Conservation (phyloP, 805 yeast species). For the Kodamaea fukazawae region DNA sequence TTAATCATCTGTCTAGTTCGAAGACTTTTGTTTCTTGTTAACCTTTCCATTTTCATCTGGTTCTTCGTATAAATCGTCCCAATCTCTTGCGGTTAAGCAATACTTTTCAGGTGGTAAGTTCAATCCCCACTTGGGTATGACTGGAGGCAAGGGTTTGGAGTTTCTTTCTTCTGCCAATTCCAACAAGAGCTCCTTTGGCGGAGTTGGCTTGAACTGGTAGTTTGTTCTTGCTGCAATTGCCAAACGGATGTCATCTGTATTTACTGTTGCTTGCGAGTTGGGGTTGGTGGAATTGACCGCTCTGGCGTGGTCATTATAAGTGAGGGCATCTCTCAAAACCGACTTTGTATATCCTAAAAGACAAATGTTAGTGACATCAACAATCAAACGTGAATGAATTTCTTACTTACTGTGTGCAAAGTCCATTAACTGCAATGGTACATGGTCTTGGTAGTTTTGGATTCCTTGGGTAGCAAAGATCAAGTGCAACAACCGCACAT, state of each 20-base stretch:
- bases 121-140: slow-evolving; percentile 87
- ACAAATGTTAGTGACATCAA: not conserved
- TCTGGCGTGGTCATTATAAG: slow-evolving; percentile 79
- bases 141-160: slow-evolving; percentile 85
- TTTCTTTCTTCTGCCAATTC: slow-evolving; percentile 93
- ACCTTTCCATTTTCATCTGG: slow-evolving; percentile 10
- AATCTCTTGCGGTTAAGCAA: slow-evolving; percentile 81
- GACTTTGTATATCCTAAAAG: slow-evolving; percentile 69
- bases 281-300: slow-evolving; percentile 30
- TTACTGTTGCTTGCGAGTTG: slow-evolving; percentile 51
- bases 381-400: not conserved
- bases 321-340: slow-evolving; percentile 82
- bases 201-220: slow-evolving; percentile 90
- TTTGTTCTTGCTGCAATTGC: slow-evolving; percentile 94
- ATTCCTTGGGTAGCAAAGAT: slow-evolving; percentile 93
- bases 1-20: not conserved
- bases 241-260: slow-evolving; percentile 86
- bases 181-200: slow-evolving; percentile 87
- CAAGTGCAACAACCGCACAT: slow-evolving; percentile 84
- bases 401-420: slow-evolving; percentile 68
- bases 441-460: slow-evolving; percentile 90
- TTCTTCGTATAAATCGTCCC: slow-evolving; percentile 45
- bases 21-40: not conserved
- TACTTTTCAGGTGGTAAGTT: slow-evolving; percentile 97
- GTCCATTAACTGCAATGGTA: slow-evolving; percentile 94